These are phyloP conservation scores for Hymenoscyphus repandus DNA, from an alignment of 2,329 filamentous ascomycete genomes.

Conservation along the genomic window DNA sequence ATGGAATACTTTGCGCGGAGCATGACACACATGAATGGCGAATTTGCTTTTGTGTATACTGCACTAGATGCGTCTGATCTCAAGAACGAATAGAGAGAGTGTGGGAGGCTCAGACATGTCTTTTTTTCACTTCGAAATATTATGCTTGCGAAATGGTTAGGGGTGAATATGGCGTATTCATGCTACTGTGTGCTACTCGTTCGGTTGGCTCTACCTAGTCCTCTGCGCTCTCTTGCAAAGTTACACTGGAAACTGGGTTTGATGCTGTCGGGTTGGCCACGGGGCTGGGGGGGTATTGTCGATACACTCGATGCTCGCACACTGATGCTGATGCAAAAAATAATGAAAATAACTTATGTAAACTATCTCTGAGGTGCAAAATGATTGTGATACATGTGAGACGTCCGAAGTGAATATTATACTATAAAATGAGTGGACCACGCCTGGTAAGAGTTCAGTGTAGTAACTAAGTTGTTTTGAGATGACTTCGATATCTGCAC, in stretches of 20 bases:
- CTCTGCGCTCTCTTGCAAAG: background rate
- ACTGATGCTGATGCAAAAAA: slow-evolving; percentile 17
- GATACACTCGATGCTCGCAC: slow-evolving; percentile 15
- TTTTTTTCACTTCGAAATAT: slow-evolving; percentile 16
- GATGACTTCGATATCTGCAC: too few relatives aligned
- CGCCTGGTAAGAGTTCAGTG: too few relatives aligned
- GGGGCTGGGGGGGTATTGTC: background rate
- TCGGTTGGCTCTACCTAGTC: slow-evolving; percentile 1
- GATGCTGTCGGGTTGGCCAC: background rate
- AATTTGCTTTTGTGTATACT: slow-evolving; percentile 12
- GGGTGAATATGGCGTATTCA: slow-evolving; percentile 2
- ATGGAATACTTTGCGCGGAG: slow-evolving; percentile 2
- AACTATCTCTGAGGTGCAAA: background rate
- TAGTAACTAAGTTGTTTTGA: too few relatives aligned
- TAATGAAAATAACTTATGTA: slow-evolving; percentile 22
- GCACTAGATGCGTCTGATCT: slow-evolving; percentile 15
- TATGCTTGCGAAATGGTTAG: slow-evolving; percentile 11
- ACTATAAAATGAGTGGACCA: too few relatives aligned
- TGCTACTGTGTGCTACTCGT: too few relatives aligned
- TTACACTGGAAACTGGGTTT: background rate
- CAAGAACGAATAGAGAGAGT: background rate
- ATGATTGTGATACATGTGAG: background rate
- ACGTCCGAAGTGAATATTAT: too few relatives aligned
- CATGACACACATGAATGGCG: slow-evolving; percentile 11
- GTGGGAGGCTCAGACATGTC: slow-evolving; percentile 7